phyloP scores from a whole-genome alignment of 1,284 basidiomycete species.

The Uromyces viciae-fabae region DNA sequence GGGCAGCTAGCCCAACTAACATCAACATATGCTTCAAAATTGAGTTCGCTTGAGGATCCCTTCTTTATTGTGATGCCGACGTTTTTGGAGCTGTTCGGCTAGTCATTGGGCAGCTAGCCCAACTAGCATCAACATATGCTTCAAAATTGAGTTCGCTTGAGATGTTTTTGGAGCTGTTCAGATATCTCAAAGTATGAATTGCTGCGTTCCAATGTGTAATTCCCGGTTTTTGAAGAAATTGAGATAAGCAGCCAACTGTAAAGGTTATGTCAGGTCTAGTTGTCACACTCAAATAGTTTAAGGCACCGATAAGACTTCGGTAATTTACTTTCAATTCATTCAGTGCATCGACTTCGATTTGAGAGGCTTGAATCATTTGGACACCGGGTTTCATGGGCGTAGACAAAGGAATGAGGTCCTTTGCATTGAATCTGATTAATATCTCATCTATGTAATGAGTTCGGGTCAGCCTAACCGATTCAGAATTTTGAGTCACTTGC shows the following conservation, averaged over 20 bases:
- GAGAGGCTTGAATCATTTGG: neutral
- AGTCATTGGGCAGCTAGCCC: too few species aligned
- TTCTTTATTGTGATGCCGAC: too few species aligned
- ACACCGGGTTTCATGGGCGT: neutral
- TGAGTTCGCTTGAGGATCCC: neutral
- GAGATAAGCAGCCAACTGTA: neutral
- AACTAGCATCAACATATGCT: neutral
- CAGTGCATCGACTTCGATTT: neutral
- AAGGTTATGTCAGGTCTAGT: neutral
- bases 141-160: neutral
- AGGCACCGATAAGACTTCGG: neutral
- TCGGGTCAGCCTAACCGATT: neutral
- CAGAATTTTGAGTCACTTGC: neutral
- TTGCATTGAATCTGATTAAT: neutral
- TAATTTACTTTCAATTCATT: neutral
- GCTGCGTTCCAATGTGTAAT: neutral
- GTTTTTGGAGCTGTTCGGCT: too few species aligned
- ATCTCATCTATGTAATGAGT: neutral
- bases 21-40: neutral
- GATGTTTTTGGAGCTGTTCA: neutral
- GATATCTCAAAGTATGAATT: neutral
- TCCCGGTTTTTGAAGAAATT: neutral
- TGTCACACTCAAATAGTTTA: neutral
- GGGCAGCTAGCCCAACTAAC: neutral
- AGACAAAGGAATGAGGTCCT: neutral